Percentiles rank a stretch among this genome's conserved stretches.
Conservation (phyloP, 2,329 filamentous ascomycete species). For the Fusarium pseudocircinatum region DNA sequence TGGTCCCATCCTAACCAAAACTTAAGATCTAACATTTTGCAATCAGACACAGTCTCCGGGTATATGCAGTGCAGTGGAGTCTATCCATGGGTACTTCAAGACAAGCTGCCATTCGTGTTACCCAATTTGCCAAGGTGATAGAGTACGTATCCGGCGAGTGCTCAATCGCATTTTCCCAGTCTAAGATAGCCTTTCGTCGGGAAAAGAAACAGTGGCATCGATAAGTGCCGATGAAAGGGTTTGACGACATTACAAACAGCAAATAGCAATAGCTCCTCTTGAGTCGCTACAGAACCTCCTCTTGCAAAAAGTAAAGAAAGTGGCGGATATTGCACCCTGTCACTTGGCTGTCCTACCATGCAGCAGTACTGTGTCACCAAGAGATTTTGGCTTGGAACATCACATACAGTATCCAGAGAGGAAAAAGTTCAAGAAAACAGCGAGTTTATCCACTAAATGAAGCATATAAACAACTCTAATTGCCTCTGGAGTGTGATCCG, state of each 20-base stretch:
- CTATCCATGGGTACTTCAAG: background rate
- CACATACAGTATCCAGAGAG: background rate
- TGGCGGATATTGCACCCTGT: too few relatives aligned
- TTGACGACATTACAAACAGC: too few relatives aligned
- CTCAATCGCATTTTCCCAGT: fast-evolving
- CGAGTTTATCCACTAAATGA: background rate
- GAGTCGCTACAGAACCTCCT: too few relatives aligned
- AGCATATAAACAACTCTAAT: background rate
- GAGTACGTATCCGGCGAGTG: background rate
- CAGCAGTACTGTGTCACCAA: background rate
- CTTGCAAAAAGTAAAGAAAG: background rate
- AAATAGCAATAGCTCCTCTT: too few relatives aligned
- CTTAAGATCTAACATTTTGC: background rate
- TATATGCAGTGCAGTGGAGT: background rate
- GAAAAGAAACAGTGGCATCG: too few relatives aligned
- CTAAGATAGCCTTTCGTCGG: fast-evolving
- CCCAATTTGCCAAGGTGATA: background rate
- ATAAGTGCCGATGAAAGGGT: too few relatives aligned
- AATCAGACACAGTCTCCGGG: background rate
- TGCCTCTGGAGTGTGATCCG: background rate
- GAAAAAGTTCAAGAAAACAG: background rate
- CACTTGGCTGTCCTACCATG: background rate
- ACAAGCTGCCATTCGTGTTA: background rate
- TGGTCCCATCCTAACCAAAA: too few relatives aligned
- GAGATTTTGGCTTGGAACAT: background rate